phyloP scores from a whole-genome alignment of 148 eudicot genomes.

The Chenopodium album region DNA sequence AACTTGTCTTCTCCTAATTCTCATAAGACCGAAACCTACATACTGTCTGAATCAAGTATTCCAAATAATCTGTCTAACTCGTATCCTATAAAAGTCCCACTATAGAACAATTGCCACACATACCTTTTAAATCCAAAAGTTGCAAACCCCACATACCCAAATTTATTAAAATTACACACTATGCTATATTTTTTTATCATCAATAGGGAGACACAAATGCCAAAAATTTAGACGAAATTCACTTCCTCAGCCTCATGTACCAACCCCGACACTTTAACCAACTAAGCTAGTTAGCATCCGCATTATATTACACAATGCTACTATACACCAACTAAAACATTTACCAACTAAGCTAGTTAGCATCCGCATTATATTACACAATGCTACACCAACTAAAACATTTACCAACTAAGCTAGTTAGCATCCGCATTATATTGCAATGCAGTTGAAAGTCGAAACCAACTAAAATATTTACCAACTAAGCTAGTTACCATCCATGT shows the following conservation, averaged over 20 bases:
- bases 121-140: not conserved
- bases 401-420: too few species aligned
- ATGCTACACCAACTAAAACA: not conserved
- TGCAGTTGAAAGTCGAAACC: not conserved
- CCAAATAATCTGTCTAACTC: not conserved
- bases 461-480: too few species aligned
- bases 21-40: not conserved
- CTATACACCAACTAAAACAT: not conserved
- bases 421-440: too few species aligned
- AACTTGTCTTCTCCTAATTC: not conserved
- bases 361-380: too few species aligned
- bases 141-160: not conserved
- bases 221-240: too few species aligned
- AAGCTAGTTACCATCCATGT: too few species aligned
- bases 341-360: too few species aligned
- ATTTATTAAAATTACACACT: not conserved
- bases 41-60: not conserved
- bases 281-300: too few species aligned
- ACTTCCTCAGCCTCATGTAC: too few species aligned
- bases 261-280: too few species aligned
- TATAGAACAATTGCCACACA: not conserved
- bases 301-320: not conserved
- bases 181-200: too few species aligned
- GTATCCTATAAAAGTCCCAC: not conserved
- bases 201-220: too few species aligned